phyloP scores from a whole-genome alignment of 768 basidiomycete species.

The Mycena leptocephala region DNA sequence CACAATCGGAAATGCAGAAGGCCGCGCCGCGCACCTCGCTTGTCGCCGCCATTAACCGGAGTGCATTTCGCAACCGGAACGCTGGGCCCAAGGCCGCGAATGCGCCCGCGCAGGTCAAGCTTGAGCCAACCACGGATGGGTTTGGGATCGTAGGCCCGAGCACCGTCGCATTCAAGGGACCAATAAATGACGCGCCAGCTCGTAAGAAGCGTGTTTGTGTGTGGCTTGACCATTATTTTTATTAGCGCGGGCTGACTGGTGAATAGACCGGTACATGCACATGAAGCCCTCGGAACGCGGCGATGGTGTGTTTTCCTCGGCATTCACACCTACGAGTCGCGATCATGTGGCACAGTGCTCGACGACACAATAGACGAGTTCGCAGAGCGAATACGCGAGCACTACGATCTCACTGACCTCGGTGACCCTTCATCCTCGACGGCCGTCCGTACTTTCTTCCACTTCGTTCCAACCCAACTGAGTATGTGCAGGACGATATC shows the following conservation, averaged over 20 bases:
- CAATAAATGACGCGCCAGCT: slow-evolving; percentile 52
- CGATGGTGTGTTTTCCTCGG: slow-evolving; percentile 69
- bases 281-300: slow-evolving; percentile 91
- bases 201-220: slow-evolving; percentile 72
- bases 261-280: slow-evolving; percentile 92
- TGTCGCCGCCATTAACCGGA: slow-evolving; percentile 52
- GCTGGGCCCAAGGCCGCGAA: slow-evolving; percentile 38
- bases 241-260: background rate
- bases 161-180: slow-evolving; percentile 57
- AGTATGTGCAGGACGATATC: slow-evolving; percentile 67
- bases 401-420: slow-evolving; percentile 82
- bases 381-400: slow-evolving; percentile 78
- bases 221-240: slow-evolving; percentile 40
- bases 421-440: slow-evolving; percentile 76
- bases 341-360: slow-evolving; percentile 65
- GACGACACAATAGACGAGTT: slow-evolving; percentile 93
- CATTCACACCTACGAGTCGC: background rate
- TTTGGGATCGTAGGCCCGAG: slow-evolving; percentile 45
- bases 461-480: slow-evolving; percentile 14
- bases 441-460: slow-evolving; percentile 51
- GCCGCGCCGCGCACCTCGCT: slow-evolving; percentile 49
- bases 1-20: slow-evolving; percentile 47
- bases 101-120: slow-evolving; percentile 50
- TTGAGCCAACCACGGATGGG: slow-evolving; percentile 50
- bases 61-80: slow-evolving; percentile 43